Evolutionary conservation across 129 eudicot species (phyloP).

Genomic region (Deinandra increscens): DNA sequence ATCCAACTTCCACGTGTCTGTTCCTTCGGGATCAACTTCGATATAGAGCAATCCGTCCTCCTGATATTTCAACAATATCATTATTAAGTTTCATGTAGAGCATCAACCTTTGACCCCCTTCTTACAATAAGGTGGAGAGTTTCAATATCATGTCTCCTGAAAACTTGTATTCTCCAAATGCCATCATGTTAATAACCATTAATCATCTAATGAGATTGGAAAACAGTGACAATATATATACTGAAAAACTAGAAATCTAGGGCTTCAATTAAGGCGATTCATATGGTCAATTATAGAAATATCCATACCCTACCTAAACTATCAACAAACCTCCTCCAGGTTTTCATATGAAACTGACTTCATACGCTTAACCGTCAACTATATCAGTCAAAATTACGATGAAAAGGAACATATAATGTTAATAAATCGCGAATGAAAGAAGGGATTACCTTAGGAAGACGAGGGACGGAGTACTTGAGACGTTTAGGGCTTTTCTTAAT

Average conservation of each 20-base stretch:
- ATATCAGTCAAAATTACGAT: conserved; percentile 3
- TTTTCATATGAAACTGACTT: not conserved
- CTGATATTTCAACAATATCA: conserved; percentile 29
- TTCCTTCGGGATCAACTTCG: conserved; percentile 69
- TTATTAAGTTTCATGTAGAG: not conserved
- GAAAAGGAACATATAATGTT: too few relatives aligned
- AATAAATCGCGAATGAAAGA: too few relatives aligned
- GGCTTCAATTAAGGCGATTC: conserved; percentile 7
- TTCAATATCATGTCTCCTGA: conserved; percentile 15
- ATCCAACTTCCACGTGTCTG: conserved; percentile 81
- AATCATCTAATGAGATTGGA: not conserved
- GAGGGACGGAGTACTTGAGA: conserved; percentile 77
- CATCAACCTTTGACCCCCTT: conserved; percentile 8
- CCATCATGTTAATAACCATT: conserved; percentile 14
- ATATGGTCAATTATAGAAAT: not conserved
- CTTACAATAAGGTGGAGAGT: conserved; percentile 7
- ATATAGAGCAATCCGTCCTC: conserved; percentile 59
- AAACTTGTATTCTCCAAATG: not conserved
- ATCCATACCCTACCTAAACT: not conserved
- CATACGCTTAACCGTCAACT: not conserved
- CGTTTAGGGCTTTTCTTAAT: conserved; percentile 91
- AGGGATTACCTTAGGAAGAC: conserved; percentile 60
- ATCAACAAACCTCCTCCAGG: not conserved
- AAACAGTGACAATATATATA: not conserved
- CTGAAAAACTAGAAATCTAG: not conserved